Percentiles rank a stretch among this genome's conserved stretches.
These are phyloP conservation scores for Alloteropsis semialata DNA, from an alignment of 176 grass and related monocot species.

Conservation along the genomic window DNA sequence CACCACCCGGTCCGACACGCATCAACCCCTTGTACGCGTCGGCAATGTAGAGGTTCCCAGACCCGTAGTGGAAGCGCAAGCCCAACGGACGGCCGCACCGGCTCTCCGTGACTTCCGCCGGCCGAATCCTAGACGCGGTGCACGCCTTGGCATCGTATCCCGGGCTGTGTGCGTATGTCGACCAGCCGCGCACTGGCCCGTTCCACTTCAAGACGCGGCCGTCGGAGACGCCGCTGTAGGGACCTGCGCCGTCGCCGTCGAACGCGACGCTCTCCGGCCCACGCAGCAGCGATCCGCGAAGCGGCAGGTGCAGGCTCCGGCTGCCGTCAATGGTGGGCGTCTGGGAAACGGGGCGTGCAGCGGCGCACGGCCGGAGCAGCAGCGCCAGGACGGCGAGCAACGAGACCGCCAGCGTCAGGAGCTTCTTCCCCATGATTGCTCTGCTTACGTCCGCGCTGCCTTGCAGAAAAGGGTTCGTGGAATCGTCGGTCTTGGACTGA, in stretches of 20 bases:
- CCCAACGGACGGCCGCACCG: background rate
- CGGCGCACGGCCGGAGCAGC: background rate
- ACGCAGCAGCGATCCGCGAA: background rate
- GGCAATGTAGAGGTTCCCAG: conserved; percentile 31
- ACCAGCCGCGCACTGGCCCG: background rate
- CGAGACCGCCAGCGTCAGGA: too few relatives aligned
- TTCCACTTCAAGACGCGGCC: background rate
- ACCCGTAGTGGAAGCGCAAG: background rate
- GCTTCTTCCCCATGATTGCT: background rate
- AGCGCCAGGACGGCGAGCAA: background rate
- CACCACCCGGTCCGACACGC: background rate
- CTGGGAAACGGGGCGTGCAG: background rate
- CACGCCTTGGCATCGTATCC: background rate
- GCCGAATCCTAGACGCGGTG: background rate
- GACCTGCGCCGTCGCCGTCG: background rate
- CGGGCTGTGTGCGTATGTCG: background rate
- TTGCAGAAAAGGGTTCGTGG: background rate
- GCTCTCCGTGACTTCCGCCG: background rate
- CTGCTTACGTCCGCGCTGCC: too few relatives aligned
- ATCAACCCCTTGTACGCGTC: conserved; percentile 33
- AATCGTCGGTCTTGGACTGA: too few relatives aligned
- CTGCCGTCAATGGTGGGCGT: background rate
- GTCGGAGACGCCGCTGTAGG: background rate
- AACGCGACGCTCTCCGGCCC: background rate
- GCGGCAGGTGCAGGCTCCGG: background rate